Conservation (phyloP, 768 basidiomycete genomes). For the Podaxis carcinomalis region DNA sequence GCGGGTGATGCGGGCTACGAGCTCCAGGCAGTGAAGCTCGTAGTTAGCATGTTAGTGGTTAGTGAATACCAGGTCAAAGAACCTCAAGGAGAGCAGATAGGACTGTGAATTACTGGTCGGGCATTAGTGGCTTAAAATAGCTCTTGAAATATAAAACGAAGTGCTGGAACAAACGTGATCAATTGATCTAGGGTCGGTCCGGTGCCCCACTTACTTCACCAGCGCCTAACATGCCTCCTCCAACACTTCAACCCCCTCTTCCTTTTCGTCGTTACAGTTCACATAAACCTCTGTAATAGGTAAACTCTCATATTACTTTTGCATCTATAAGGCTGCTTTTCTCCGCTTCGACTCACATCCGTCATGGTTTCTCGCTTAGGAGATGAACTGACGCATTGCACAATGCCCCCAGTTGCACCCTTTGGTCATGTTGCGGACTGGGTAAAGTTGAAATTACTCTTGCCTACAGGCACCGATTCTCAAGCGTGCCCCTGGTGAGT, state of each 20-base stretch:
- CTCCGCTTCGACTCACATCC: background rate
- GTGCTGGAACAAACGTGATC: background rate
- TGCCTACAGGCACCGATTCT: background rate
- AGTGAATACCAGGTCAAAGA: background rate
- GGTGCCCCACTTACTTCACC: background rate
- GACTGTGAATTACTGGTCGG: background rate
- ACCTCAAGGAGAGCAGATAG: too few relatives aligned
- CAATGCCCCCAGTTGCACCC: background rate
- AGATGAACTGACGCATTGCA: background rate
- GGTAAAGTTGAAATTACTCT: background rate
- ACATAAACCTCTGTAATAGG: background rate
- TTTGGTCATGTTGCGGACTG: background rate
- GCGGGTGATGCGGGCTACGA: background rate
- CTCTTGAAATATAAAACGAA: background rate
- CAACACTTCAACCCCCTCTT: background rate
- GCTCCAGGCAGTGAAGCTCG: background rate
- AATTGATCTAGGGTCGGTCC: background rate
- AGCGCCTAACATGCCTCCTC: background rate
- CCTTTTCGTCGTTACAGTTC: background rate
- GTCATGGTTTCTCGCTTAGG: background rate
- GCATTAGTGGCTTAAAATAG: background rate
- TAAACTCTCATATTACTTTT: background rate
- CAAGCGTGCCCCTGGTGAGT: background rate
- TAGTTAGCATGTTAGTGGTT: background rate
- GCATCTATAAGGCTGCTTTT: background rate